phyloP scores from a whole-genome alignment of 2,329 filamentous ascomycete genomes.

The Diaporthe citrichinensis region DNA sequence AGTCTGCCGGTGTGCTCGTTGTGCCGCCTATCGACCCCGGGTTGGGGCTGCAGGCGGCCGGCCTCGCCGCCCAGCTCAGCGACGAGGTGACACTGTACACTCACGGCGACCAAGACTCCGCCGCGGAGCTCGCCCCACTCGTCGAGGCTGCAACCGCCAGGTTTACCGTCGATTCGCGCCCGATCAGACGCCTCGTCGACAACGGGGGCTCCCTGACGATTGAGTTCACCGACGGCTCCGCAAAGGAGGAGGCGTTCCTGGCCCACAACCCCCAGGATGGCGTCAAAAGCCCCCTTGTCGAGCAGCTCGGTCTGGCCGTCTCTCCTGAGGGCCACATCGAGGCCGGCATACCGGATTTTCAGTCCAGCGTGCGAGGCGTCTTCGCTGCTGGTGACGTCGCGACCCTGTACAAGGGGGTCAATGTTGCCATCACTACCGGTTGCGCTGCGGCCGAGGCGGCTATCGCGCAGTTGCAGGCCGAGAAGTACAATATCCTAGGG shows the following conservation, averaged over 20 bases:
- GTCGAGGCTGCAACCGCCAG: not conserved
- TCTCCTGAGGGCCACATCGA: not conserved
- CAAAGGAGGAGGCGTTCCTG: not conserved
- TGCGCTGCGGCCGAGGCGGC: not conserved
- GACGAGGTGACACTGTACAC: not conserved
- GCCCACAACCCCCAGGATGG: not conserved
- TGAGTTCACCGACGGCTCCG: not conserved
- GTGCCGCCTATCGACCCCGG: not conserved
- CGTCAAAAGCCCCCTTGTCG: not conserved
- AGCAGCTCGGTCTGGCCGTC: not conserved
- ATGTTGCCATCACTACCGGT: not conserved
- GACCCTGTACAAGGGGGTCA: not conserved
- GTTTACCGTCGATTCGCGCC: not conserved
- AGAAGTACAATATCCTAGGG: not conserved
- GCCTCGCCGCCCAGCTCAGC: not conserved
- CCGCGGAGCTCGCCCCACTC: not conserved
- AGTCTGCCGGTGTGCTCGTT: not conserved
- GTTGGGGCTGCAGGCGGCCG: not conserved
- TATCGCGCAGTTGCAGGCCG: not conserved
- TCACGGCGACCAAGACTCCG: not conserved
- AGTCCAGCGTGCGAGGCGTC: not conserved
- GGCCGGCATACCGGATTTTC: not conserved
- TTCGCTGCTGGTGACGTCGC: constrained; percentile 1
- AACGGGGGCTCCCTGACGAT: not conserved
- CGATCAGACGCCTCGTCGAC: not conserved